Base-by-base conservation (phyloP, 208 protist species). In the Crithidia sp. region DNA sequence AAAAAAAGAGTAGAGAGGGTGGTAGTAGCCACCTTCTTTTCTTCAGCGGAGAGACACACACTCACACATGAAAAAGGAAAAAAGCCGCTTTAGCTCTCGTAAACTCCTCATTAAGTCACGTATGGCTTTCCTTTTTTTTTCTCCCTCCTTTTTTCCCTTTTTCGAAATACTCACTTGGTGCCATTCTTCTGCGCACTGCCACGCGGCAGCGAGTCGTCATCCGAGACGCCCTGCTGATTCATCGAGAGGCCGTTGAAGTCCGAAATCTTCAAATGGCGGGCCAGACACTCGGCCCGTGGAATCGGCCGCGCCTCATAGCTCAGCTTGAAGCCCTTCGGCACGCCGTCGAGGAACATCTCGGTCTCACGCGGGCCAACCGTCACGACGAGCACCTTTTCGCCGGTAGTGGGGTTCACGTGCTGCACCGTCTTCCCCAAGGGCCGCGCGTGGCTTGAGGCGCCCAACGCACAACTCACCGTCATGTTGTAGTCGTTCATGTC, bases 241-340 rank as follows among this genome's bases (percentile, higher is more conserved):
- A 19, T 37, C 12, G 60, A 75, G 60, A 68, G n/a, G 40, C 6
- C 6, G 28, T 43, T 40, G 5, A 13, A 4, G 28, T 66, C 61
- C 3, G 58, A 65, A 19, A 47, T 56, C 14, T 40, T 37, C 5
- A 43, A 5, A 12, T 63, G 45, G 2, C 41, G 5, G 5, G 45
- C 53, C 19, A 53, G 12, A 7, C 43, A 59, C 49, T 57, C 70
- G 4, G 64, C 9, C 44, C 63, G 69, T 14, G 75, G 67, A 17
- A 84, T 79, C 8, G 85, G 85, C 60, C 83, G 83, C 19, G 89
- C 89, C 73, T 90, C 83, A 59, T 85, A 91, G 74, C 73, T 83
- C 62, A 91, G 85, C 78, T 94, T 92, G 85, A 89, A 94, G 67
- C 89, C 89, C 58, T 94, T 94, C 52, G 83, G 82, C 58, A 76